phyloP scores from a whole-genome alignment of 306 rosid species.

The Quercus cerris region DNA sequence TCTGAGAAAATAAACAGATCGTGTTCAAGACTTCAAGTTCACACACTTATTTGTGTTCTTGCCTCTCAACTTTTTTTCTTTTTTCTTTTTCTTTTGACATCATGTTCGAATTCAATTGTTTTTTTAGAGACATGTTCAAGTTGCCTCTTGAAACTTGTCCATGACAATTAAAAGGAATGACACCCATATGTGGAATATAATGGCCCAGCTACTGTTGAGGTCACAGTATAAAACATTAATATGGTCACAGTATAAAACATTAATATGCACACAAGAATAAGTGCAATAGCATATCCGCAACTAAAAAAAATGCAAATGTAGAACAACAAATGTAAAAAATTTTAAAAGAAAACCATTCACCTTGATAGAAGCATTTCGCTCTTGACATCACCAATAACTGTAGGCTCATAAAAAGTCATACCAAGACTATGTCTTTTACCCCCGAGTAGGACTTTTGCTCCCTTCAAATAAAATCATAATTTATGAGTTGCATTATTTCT shows the following conservation, averaged over 20 bases:
- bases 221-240: background rate
- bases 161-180: background rate
- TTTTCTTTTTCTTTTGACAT: too few relatives aligned
- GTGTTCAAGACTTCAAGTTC: background rate
- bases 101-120: too few relatives aligned
- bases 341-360: constrained; percentile 30
- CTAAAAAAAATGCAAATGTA: background rate
- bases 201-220: background rate
- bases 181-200: background rate
- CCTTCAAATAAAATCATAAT: constrained; percentile 49
- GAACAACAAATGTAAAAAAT: background rate
- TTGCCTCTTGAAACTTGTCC: background rate
- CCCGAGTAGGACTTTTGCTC: constrained; percentile 83
- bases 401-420: constrained; percentile 84
- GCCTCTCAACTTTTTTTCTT: background rate
- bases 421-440: constrained; percentile 96
- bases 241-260: background rate
- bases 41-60: background rate
- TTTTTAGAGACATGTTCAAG: too few relatives aligned
- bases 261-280: background rate
- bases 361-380: constrained; percentile 80
- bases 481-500: constrained; percentile 11
- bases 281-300: background rate
- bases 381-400: constrained; percentile 63
- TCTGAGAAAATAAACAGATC: background rate